These are phyloP conservation scores for Pseudogymnoascus sp. DNA, from an alignment of 2,329 filamentous ascomycete genomes.

Conservation along the genomic window DNA sequence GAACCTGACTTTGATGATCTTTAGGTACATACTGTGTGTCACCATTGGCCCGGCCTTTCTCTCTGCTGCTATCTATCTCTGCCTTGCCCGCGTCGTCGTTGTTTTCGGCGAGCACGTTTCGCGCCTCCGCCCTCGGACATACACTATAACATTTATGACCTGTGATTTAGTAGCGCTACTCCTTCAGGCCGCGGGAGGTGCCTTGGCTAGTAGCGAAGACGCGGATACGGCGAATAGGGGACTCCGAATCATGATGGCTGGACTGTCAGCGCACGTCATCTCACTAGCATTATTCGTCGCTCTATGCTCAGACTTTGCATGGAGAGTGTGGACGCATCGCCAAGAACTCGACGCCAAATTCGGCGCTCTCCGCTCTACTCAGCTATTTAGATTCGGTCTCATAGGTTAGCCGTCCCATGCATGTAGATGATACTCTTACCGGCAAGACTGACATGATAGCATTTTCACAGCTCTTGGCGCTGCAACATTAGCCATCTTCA, in stretches of 20 bases:
- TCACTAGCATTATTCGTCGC: conserved; percentile 37
- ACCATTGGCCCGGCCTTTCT: conserved; percentile 50
- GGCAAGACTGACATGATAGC: neutral
- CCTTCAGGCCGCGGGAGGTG: conserved; percentile 50
- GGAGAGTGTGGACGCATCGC: conserved; percentile 17
- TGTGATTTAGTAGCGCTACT: conserved; percentile 50
- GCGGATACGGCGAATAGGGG: conserved; percentile 22
- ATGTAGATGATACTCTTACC: neutral
- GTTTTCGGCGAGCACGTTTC: conserved; percentile 44
- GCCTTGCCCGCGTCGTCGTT: conserved; percentile 49
- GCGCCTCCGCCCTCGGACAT: conserved; percentile 39
- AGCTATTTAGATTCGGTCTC: neutral
- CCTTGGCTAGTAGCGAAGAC: conserved; percentile 37
- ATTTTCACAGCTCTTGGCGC: conserved; percentile 32
- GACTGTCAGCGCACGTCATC: conserved; percentile 40
- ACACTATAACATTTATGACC: conserved; percentile 52
- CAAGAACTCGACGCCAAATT: conserved; percentile 16
- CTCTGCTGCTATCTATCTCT: conserved; percentile 48
- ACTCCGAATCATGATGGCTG: conserved; percentile 38
- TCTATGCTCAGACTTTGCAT: conserved; percentile 34
- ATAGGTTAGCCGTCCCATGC: conserved; percentile 1
- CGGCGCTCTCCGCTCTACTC: neutral
- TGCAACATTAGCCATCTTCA: conserved; percentile 47
- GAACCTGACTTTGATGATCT: conserved; percentile 13
- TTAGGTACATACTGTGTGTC: conserved; percentile 46